Conservation (phyloP, 1,284 basidiomycete genomes). For the Naganishia sp. region DNA sequence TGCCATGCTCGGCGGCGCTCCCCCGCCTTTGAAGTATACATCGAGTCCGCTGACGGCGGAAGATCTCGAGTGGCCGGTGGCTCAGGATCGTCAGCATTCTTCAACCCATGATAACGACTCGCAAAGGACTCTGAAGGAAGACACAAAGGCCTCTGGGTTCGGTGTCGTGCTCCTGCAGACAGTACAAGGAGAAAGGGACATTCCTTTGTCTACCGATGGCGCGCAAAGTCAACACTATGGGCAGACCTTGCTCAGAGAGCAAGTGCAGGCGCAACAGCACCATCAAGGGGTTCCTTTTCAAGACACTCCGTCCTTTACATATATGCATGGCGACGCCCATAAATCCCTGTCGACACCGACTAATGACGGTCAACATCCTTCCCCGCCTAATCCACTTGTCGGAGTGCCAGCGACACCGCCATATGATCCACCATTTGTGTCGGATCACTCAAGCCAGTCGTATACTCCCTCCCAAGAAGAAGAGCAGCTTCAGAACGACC, state of each 20-base stretch:
- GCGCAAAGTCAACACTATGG: neutral
- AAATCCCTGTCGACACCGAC: conserved; percentile 9
- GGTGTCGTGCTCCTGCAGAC: conserved; percentile 23
- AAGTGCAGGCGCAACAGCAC: conserved; percentile 5
- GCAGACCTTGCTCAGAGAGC: neutral
- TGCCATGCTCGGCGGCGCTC: conserved; percentile 9
- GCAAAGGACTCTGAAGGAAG: conserved; percentile 22
- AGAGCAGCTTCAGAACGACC: conserved; percentile 15
- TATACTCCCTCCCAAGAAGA: conserved; percentile 16
- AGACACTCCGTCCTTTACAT: conserved; percentile 24
- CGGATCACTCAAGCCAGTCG: conserved; percentile 4
- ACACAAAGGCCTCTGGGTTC: conserved; percentile 15
- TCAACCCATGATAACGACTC: conserved; percentile 4
- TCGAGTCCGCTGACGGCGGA: conserved; percentile 22
- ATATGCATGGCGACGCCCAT: conserved; percentile 1
- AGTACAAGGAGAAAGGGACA: conserved; percentile 23
- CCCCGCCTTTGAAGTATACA: neutral
- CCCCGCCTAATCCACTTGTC: conserved; percentile 4
- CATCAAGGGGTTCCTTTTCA: conserved; percentile 28
- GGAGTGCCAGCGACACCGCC: neutral
- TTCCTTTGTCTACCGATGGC: conserved; percentile 18
- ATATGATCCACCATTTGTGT: conserved; percentile 5
- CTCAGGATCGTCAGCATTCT: neutral
- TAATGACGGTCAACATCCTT: conserved; percentile 2
- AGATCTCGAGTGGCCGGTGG: conserved; percentile 11